phyloP scores from a whole-genome alignment of 495 filamentous ascomycete species.

The Penicillium canescens region DNA sequence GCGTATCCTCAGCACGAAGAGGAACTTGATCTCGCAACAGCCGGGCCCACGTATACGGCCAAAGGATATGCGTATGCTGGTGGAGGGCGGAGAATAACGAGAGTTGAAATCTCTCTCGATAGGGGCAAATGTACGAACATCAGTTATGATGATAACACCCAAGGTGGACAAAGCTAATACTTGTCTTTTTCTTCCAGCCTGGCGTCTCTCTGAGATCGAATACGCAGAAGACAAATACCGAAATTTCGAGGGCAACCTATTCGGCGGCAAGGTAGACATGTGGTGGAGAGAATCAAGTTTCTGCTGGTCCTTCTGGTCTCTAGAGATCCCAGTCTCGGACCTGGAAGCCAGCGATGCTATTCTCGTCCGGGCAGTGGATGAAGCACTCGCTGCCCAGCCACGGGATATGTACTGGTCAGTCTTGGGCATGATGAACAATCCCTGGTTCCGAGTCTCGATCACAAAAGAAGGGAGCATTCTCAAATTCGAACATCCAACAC shows the following conservation, averaged over 20 bases:
- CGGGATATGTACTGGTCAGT: conserved; percentile 98
- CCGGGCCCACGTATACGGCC: conserved; percentile 57
- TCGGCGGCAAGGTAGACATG: conserved; percentile 80
- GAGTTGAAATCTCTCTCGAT: conserved; percentile 84
- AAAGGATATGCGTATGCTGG: conserved; percentile 90
- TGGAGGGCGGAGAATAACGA: conserved; percentile 80
- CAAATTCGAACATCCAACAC: conserved; percentile 88
- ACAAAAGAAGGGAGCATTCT: conserved; percentile 66
- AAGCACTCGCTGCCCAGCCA: conserved; percentile 83
- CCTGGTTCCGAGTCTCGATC: conserved; percentile 87
- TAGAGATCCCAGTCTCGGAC: conserved; percentile 65
- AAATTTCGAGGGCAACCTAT: conserved; percentile 64
- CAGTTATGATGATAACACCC: no score
- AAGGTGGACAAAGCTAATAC: conserved; percentile 12
- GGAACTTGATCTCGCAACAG: conserved; percentile 51
- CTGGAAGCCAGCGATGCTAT: conserved; percentile 69
- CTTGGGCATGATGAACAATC: conserved; percentile 98
- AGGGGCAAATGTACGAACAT: conserved; percentile 59
- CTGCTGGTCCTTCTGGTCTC: conserved; percentile 94
- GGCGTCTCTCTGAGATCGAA: conserved; percentile 77
- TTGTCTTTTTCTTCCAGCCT: conserved; percentile 45
- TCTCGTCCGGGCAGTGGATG: conserved; percentile 88
- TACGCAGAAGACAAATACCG: conserved; percentile 90
- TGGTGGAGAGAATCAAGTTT: conserved; percentile 78
- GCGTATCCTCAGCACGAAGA: conserved; percentile 85